These are phyloP conservation scores for Calonectria ilicicola DNA, from an alignment of 2,329 filamentous ascomycete genomes.

Conservation along the genomic window DNA sequence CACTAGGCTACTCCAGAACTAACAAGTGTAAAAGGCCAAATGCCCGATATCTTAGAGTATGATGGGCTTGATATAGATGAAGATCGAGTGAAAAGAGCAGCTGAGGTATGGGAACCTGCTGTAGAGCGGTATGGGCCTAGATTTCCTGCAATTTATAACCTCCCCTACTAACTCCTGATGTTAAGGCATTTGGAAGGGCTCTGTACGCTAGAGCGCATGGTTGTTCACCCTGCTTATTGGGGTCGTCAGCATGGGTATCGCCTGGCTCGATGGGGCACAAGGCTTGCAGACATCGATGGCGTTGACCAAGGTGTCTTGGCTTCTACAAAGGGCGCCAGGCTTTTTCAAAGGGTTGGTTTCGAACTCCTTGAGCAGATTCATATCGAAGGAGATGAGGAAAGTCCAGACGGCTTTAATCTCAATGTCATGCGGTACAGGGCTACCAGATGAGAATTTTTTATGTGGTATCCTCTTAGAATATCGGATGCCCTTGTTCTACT, in stretches of 20 bases:
- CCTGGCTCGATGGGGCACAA: background rate
- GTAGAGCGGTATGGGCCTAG: background rate
- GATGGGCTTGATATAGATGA: background rate
- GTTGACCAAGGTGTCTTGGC: background rate
- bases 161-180: background rate
- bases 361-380: background rate
- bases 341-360: background rate
- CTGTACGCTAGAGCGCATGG: background rate
- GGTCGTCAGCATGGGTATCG: background rate
- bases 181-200: background rate
- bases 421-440: background rate
- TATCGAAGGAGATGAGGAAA: background rate
- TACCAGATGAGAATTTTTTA: background rate
- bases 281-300: background rate
- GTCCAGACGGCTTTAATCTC: background rate
- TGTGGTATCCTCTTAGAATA: too few relatives aligned
- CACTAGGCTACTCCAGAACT: background rate
- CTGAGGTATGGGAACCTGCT: background rate
- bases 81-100: background rate
- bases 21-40: background rate
- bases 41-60: background rate
- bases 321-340: background rate
- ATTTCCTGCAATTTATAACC: background rate
- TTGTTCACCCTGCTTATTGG: background rate
- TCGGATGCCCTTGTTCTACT: too few relatives aligned